phyloP scores from a whole-genome alignment of 768 basidiomycete species.

The Leccinum uliginosum region DNA sequence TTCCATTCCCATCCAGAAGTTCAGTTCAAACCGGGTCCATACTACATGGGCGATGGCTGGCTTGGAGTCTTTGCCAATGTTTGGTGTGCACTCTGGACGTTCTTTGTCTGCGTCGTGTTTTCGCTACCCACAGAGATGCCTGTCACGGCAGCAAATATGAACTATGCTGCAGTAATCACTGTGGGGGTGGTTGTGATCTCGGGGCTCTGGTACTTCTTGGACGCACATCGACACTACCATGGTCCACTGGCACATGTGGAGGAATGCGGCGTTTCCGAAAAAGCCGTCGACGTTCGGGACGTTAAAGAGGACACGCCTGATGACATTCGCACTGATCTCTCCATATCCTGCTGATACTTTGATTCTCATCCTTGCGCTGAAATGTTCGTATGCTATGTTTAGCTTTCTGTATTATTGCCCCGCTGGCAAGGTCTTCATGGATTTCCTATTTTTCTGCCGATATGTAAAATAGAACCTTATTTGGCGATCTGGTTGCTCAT shows the following conservation, averaged over 20 bases:
- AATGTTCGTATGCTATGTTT: not conserved
- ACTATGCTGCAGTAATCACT: conserved; percentile 41
- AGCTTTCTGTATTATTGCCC: not conserved
- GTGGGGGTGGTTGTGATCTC: conserved; percentile 19
- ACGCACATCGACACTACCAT: conserved; percentile 51
- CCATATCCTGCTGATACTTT: not conserved
- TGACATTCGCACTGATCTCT: not conserved
- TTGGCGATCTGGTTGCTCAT: too few relatives aligned
- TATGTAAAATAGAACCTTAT: too few relatives aligned
- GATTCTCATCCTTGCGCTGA: not conserved
- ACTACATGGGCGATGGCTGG: conserved; percentile 52
- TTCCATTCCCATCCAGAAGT: conserved; percentile 56
- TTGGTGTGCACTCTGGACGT: conserved; percentile 43
- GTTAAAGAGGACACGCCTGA: not conserved
- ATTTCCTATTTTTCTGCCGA: too few relatives aligned
- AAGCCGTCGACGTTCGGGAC: not conserved
- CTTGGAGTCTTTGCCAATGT: conserved; percentile 43
- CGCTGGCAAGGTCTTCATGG: too few relatives aligned
- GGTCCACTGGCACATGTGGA: conserved; percentile 39
- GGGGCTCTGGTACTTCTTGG: conserved; percentile 50
- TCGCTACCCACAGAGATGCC: conserved; percentile 48
- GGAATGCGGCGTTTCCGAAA: conserved; percentile 1
- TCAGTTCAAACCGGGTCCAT: conserved; percentile 55
- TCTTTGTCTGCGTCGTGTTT: conserved; percentile 45
- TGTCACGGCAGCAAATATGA: conserved; percentile 47